Evolutionary conservation across 805 yeast species (phyloP).

Genomic region (Zygoascus flipseniorum): DNA sequence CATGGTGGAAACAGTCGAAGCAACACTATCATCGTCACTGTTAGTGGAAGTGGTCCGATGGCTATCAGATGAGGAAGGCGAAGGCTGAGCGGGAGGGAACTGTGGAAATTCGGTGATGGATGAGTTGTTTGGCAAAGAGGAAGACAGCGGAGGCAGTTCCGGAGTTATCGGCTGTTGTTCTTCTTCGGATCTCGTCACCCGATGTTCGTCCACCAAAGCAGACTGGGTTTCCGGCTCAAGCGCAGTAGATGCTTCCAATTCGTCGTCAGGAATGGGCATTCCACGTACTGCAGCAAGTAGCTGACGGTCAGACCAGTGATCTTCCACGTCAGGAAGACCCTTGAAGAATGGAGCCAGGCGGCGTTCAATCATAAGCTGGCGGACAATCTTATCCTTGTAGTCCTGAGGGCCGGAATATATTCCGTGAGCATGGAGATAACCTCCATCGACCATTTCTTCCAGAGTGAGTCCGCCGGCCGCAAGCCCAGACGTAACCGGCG

Average conservation of each 20-base stretch:
- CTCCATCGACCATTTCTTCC: slow-evolving; percentile 81
- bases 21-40: neutral
- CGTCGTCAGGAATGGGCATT: slow-evolving; percentile 17
- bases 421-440: slow-evolving; percentile 86
- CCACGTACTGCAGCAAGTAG: slow-evolving; percentile 37
- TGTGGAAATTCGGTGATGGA: neutral
- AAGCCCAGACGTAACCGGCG: neutral
- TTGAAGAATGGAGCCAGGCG: slow-evolving; percentile 83
- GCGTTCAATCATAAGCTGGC: slow-evolving; percentile 58
- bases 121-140: neutral
- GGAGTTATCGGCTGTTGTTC: neutral
- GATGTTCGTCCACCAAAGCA: neutral
- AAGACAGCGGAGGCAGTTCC: neutral
- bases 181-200: neutral
- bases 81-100: neutral
- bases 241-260: slow-evolving; percentile 1
- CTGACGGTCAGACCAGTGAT: slow-evolving; percentile 62
- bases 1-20: neutral
- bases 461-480: slow-evolving; percentile 19
- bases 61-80: neutral
- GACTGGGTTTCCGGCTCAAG: neutral
- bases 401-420: slow-evolving; percentile 71
- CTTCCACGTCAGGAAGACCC: slow-evolving; percentile 75
- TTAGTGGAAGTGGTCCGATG: neutral
- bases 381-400: slow-evolving; percentile 66